These are phyloP conservation scores for Graphiopsis chlorocephala DNA, from an alignment of 2,329 filamentous ascomycete genomes.

Conservation along the genomic window DNA sequence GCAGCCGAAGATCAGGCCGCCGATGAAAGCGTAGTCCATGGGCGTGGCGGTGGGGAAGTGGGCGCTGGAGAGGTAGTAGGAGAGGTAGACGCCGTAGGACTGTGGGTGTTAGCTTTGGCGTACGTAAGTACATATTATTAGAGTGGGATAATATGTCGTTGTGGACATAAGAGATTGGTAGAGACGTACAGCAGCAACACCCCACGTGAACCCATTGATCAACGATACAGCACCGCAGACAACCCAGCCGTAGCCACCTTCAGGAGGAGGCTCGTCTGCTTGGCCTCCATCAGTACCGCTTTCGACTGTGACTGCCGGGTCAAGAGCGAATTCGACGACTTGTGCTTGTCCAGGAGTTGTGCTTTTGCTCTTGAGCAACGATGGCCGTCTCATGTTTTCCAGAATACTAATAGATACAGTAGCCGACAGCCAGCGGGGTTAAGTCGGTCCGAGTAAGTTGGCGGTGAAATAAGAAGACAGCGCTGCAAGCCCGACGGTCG, in stretches of 20 bases:
- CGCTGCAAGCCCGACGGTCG: background rate
- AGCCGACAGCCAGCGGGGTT: constrained; percentile 2
- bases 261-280: constrained; percentile 16
- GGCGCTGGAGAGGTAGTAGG: constrained; percentile 40
- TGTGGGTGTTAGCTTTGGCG: background rate
- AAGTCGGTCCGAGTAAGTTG: background rate
- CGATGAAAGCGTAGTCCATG: constrained; percentile 43
- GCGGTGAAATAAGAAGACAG: background rate
- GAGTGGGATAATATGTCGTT: background rate
- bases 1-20: constrained; percentile 39
- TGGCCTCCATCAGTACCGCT: background rate
- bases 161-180: background rate
- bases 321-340: background rate
- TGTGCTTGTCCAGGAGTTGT: background rate
- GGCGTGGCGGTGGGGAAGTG: constrained; percentile 36
- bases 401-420: background rate
- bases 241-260: constrained; percentile 38
- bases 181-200: constrained; percentile 22
- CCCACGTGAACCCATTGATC: constrained; percentile 32
- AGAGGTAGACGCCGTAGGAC: constrained; percentile 44
- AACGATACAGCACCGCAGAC: constrained; percentile 26
- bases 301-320: background rate
- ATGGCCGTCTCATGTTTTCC: constrained; percentile 1
- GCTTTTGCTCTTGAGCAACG: background rate
- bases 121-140: background rate